These are phyloP conservation scores for Paspalum notatum DNA, from an alignment of 176 grass and related monocot species.

Conservation along the genomic window DNA sequence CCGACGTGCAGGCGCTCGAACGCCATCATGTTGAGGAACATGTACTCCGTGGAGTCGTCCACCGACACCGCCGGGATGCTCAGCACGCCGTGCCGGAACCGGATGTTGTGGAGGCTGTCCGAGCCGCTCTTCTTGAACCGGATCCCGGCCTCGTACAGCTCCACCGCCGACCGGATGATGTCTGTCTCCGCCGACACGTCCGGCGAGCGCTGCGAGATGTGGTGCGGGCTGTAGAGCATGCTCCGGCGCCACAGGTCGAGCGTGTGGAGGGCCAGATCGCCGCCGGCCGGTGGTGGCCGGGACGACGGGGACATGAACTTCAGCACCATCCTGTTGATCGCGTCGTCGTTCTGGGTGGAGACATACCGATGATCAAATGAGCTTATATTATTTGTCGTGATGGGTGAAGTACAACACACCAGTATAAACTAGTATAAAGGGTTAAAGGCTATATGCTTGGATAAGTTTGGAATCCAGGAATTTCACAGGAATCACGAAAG, in stretches of 20 bases:
- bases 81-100: conserved; percentile 59
- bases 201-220: accelerated
- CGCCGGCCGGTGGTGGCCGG: neutral
- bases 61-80: conserved; percentile 56
- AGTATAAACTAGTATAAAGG: no score
- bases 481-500: no score
- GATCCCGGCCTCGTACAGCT: conserved; percentile 85
- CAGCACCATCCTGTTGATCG: conserved; percentile 69
- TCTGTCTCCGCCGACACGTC: conserved; percentile 32
- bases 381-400: no score
- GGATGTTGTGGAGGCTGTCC: conserved; percentile 61
- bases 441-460: no score
- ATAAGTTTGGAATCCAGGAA: no score
- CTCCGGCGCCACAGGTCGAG: conserved; percentile 60
- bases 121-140: conserved; percentile 51
- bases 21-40: conserved; percentile 92
- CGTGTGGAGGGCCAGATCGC: conserved; percentile 45
- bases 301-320: conserved; percentile 36
- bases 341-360: conserved; percentile 30
- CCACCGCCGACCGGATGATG: conserved; percentile 72
- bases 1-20: conserved; percentile 83
- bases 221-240: conserved; percentile 38
- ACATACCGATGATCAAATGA: no score
- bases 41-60: conserved; percentile 84
- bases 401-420: no score